Evolutionary conservation across 1,284 basidiomycete genomes (phyloP).

Genomic region (Bjerkandera adusta): DNA sequence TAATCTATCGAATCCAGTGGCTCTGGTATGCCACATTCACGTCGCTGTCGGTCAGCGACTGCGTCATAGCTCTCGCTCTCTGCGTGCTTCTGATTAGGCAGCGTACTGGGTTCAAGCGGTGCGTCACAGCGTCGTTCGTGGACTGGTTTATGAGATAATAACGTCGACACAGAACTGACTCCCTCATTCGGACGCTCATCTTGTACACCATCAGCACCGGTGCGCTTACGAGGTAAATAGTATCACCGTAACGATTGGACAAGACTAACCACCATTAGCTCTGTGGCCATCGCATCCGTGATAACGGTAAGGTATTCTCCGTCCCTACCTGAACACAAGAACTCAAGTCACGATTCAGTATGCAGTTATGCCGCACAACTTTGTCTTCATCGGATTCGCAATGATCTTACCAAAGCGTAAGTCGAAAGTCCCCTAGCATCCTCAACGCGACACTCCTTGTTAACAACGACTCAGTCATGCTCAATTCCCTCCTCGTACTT

Average conservation of each 20-base stretch:
- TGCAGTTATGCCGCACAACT: slow-evolving; percentile 6
- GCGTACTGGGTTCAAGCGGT: slow-evolving; percentile 1
- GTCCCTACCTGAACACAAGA: not conserved
- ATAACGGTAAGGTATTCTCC: not conserved
- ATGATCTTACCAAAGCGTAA: slow-evolving; percentile 8
- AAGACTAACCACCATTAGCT: slow-evolving; percentile 2
- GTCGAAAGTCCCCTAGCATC: too few species aligned
- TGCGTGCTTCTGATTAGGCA: not conserved
- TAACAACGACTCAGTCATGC: slow-evolving; percentile 8
- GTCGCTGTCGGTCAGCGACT: slow-evolving; percentile 1
- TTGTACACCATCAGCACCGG: slow-evolving; percentile 8
- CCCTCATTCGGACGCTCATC: slow-evolving; percentile 3
- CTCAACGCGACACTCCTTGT: not conserved
- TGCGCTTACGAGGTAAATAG: slow-evolving; percentile 4
- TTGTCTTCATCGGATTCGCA: slow-evolving; percentile 6
- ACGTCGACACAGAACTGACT: not conserved
- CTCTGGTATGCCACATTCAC: slow-evolving; percentile 6
- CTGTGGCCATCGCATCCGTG: slow-evolving; percentile 1
- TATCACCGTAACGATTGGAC: too few species aligned
- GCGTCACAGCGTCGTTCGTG: too few species aligned
- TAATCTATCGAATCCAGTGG: too few species aligned
- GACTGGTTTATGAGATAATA: not conserved
- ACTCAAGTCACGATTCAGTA: not conserved
- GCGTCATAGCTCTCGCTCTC: slow-evolving; percentile 1
- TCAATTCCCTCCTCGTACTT: slow-evolving; percentile 8